Evolutionary conservation across 1,139 yeast genomes (phyloP).

Genomic region (Williopsis jadinii): DNA sequence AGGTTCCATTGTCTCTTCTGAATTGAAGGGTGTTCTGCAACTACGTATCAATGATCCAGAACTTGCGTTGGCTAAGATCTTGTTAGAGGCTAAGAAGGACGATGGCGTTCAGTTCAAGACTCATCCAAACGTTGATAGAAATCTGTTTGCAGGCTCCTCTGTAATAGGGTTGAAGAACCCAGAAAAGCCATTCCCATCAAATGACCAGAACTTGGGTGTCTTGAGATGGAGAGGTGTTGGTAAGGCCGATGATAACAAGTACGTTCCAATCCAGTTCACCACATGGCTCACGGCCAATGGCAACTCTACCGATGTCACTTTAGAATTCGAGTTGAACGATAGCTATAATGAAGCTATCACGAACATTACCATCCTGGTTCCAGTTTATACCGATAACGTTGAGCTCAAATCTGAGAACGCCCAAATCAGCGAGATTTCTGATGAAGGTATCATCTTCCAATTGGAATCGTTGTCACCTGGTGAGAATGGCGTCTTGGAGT

Average conservation of each 20-base stretch:
- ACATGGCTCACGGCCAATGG: conserved; percentile 76
- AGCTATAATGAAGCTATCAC: conserved; percentile 43
- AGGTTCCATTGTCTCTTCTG: conserved; percentile 68
- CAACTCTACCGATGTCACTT: conserved; percentile 61
- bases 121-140: conserved; percentile 91
- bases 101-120: conserved; percentile 73
- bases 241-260: conserved; percentile 44
- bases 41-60: conserved; percentile 73
- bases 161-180: conserved; percentile 72
- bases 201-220: conserved; percentile 85
- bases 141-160: conserved; percentile 48
- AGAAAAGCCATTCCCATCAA: conserved; percentile 77
- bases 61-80: conserved; percentile 58
- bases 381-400: conserved; percentile 53
- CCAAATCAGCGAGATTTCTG: conserved; percentile 42
- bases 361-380: conserved; percentile 58
- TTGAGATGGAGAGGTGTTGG: conserved; percentile 82
- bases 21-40: conserved; percentile 87
- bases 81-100: conserved; percentile 43
- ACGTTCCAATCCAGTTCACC: conserved; percentile 69
- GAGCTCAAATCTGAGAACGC: conserved; percentile 40
- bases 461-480: conserved; percentile 42
- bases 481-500: conserved; percentile 71
- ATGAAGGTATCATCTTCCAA: conserved; percentile 55
- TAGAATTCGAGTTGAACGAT: conserved; percentile 72